Evolutionary conservation across 1,284 basidiomycete genomes (phyloP).

Genomic region (Rhodotorula sp.): DNA sequence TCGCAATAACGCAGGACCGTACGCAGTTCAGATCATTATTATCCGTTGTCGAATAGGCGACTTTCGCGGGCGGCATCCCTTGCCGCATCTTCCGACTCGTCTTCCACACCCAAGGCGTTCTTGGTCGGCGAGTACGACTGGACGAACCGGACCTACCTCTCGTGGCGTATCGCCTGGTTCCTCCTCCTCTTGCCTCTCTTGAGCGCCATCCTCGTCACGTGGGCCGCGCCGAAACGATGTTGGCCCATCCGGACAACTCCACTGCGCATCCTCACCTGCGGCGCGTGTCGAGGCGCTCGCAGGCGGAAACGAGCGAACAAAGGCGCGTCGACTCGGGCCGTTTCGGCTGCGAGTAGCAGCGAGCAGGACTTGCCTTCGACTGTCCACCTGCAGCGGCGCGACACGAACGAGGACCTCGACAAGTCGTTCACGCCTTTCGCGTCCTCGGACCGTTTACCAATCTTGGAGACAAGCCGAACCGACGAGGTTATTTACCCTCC

Average conservation of each 20-base stretch:
- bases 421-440: too few species aligned
- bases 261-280: conserved; percentile 18
- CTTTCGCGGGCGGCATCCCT: conserved; percentile 17
- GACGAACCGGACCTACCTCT: conserved; percentile 39
- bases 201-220: conserved; percentile 18
- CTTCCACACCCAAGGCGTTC: conserved; percentile 25
- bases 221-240: conserved; percentile 28
- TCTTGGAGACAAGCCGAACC: too few species aligned
- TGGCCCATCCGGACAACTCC: conserved; percentile 30
- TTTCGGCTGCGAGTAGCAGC: neutral
- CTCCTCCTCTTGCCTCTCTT: conserved; percentile 34
- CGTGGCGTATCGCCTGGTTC: conserved; percentile 27
- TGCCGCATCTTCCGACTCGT: neutral
- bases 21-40: conserved; percentile 43
- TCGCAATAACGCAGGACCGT: neutral
- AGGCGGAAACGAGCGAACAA: neutral
- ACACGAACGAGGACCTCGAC: too few species aligned
- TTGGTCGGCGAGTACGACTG: conserved; percentile 44
- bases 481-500: too few species aligned
- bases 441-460: too few species aligned
- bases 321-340: neutral
- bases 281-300: conserved; percentile 10
- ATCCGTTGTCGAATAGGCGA: conserved; percentile 35
- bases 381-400: too few species aligned
- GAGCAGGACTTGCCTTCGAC: neutral